phyloP scores from a whole-genome alignment of 495 filamentous ascomycete genomes.

The Daldinia caldariorum region DNA sequence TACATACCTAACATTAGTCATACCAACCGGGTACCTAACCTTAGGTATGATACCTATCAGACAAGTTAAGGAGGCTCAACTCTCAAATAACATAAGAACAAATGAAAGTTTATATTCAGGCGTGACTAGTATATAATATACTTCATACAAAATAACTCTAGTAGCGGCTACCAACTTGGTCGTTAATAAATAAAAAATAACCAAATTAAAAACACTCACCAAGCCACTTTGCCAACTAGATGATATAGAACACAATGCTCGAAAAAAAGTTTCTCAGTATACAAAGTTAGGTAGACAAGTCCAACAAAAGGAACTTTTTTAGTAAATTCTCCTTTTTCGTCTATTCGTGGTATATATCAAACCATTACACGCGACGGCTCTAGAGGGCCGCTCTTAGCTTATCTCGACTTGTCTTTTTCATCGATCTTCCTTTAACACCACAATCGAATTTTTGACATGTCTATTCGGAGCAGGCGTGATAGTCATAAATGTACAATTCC shows the following conservation, averaged over 20 bases:
- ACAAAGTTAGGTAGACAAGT: background rate
- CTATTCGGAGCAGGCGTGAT: slow-evolving; percentile 47
- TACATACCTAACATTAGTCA: background rate
- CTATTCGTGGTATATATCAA: slow-evolving; percentile 50
- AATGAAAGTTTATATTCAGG: slow-evolving; percentile 5
- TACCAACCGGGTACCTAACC: too few relatives aligned
- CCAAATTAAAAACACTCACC: background rate
- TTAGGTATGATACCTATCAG: background rate
- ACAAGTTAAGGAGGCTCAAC: background rate
- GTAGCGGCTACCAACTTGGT: background rate
- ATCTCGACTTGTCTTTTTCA: slow-evolving; percentile 21
- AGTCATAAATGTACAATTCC: slow-evolving; percentile 49
- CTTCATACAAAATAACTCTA: slow-evolving; percentile 3
- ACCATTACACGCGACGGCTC: slow-evolving; percentile 47
- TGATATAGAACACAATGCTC: background rate
- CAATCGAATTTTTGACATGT: slow-evolving; percentile 39
- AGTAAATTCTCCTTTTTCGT: slow-evolving; percentile 43
- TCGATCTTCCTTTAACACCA: slow-evolving; percentile 30
- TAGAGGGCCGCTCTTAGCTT: slow-evolving; percentile 32
- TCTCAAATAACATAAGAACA: background rate
- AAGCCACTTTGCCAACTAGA: background rate
- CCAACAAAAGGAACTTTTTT: slow-evolving; percentile 30
- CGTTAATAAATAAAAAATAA: background rate
- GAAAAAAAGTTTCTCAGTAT: background rate
- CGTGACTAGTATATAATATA: background rate